Evolutionary conservation across 805 yeast species (phyloP).

Genomic region (Sugiyamaella floridensis): DNA sequence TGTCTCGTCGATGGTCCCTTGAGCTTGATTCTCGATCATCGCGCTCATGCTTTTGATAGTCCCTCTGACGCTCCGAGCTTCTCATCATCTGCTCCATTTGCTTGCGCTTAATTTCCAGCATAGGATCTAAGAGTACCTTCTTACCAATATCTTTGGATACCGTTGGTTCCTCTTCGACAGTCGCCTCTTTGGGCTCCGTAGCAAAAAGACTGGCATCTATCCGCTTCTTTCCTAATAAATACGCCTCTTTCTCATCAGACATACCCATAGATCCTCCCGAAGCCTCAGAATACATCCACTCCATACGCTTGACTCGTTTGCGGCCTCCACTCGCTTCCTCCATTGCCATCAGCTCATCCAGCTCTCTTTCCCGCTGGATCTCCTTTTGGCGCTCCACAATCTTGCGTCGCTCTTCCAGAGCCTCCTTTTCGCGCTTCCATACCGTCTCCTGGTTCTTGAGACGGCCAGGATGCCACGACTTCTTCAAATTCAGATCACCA

Average conservation of each 20-base stretch:
- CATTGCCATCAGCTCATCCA: constrained; percentile 45
- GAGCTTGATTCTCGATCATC: constrained; percentile 6
- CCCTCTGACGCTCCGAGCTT: constrained; percentile 1
- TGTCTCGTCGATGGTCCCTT: constrained; percentile 9
- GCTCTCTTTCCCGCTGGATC: constrained; percentile 53
- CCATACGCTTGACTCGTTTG: constrained; percentile 43
- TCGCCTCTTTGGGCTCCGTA: constrained; percentile 3
- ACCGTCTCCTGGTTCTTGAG: constrained; percentile 79
- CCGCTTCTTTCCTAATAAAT: constrained; percentile 46
- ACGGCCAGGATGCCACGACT: constrained; percentile 94
- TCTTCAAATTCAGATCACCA: constrained; percentile 80
- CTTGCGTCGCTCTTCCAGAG: constrained; percentile 59
- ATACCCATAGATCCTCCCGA: constrained; percentile 22
- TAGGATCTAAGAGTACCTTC: constrained; percentile 40
- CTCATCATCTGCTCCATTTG: constrained; percentile 14
- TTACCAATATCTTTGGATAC: constrained; percentile 6
- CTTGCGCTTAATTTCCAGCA: constrained; percentile 36
- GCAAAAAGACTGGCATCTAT: constrained; percentile 29
- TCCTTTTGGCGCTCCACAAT: constrained; percentile 60
- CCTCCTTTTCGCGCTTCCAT: constrained; percentile 74
- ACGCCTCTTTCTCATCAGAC: constrained; percentile 44
- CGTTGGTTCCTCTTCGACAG: neutral
- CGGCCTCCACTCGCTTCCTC: constrained; percentile 38
- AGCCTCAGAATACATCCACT: constrained; percentile 81
- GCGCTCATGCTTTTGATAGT: constrained; percentile 2